Base-by-base conservation (phyloP, 83 land plant genomes). In the Diphasiastrum complanatum region DNA sequence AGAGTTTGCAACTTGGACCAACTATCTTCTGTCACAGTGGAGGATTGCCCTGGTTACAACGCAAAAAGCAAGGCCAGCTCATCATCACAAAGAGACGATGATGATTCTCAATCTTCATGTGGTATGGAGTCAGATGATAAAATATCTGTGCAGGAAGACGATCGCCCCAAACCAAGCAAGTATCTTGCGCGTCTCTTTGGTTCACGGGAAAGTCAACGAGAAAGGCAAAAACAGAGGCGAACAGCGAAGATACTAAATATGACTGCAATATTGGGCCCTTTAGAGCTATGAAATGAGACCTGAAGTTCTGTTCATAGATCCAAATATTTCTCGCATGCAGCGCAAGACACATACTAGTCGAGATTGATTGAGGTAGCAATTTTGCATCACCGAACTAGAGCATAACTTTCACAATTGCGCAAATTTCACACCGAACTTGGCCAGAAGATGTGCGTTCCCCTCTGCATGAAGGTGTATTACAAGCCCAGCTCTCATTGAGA, bases 201-300 rank as follows among this genome's bases (percentile, higher is more conserved):
- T 35, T 43, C 59, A 33, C 48, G 41, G 34, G 47, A n/a, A 33
- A 37, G 65, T 41, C 28, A 45, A 33, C 29, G 32, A 11, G 59
- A 56, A 30, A 19, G 37, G 2, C 45, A 43, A 27, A 33, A 33
- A 31, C 49, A 51, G 43, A 47, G 65, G 32, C 58, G 45, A 33
- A 34, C 59, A 32, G 55, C 70, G 8, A 51, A 16, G 19, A 47
- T 67, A 14, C 23, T 67, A 45, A 60, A 67, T 40, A 67, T 67
- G 64, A 67, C 27, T 25, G 56, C 64, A 6, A 36, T 67, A 8
- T 67, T 54, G 45, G 70, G 65, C 24, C 63, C 68, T 19, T 33
- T 37, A 36, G 68, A 65, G 47, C 47, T 65, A 58, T 65, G 36
- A 65, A 3, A 46, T 63, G n/a, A n/a, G n/a, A n/a, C n/a, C n/a